Base-by-base conservation (phyloP, 1,284 basidiomycete genomes). In the Ustilago hordei region DNA sequence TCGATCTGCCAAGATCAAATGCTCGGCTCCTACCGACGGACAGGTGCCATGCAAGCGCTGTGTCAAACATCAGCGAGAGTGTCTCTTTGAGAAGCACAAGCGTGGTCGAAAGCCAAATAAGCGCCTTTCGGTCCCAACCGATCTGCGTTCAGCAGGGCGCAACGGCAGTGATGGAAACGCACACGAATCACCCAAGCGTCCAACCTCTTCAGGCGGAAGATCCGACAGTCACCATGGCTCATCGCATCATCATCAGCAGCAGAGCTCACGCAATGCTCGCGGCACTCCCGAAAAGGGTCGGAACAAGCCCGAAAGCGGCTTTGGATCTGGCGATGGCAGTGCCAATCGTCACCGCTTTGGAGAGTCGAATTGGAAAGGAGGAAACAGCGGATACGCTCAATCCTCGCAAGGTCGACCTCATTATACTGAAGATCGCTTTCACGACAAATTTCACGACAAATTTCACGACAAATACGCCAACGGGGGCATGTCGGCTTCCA, bases 1-100 rank as follows among this genome's bases (percentile, higher is more conserved):
- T 66, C 72, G 80, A 13, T 71, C 69, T 19, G 80, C 80, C 50
- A 81, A 81, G 63, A 77, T 80, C 70, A 75, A 79, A 17, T 82
- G 81, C 45, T 82, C 81, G 17, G 75, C 81, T 6, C 81, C 81
- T 19, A 81, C 75, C 28, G 81, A 82, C 50, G 81, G 81, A 3
- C 60, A 70, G 36, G 81, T 82, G 19, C 81, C 81, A 17, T 82
- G 81, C 64, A 79, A 78, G 55, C 72, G 79, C 63, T 82, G 79
- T 38, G 66, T 78, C 28, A 67, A 79, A 35, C 75, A 82, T 60
- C 78, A 81, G 28, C 55, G 69, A 39, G 79, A 81, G 57, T 81
- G 80, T 53, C 65, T 80, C 13, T 81, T 81, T 55, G 80, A 81
- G 50, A 81, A 81, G 75, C 80, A 81, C 61, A 70, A 77, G 47